phyloP scores from a whole-genome alignment of 805 yeast species.

The Naumovozyma baii region DNA sequence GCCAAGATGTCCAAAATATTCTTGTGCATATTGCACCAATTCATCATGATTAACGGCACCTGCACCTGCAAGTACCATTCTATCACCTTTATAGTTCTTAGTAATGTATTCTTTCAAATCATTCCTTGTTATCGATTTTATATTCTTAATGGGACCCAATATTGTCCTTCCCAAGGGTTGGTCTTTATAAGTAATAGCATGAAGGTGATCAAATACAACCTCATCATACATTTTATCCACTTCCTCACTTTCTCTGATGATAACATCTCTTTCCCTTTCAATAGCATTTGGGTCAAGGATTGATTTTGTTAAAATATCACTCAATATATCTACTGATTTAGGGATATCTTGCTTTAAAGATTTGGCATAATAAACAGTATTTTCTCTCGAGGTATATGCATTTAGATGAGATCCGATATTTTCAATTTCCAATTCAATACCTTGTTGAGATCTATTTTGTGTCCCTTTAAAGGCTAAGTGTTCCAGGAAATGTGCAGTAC shows the following conservation, averaged over 20 bases:
- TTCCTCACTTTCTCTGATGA: constrained; percentile 92
- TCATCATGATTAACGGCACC: constrained; percentile 88
- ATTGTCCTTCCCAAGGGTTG: constrained; percentile 96
- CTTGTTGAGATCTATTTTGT: constrained; percentile 62
- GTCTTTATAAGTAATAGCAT: constrained; percentile 78
- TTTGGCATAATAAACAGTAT: constrained; percentile 93
- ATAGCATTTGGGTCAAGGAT: constrained; percentile 74
- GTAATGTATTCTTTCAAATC: constrained; percentile 74
- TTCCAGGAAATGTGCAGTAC: constrained; percentile 96
- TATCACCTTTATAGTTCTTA: constrained; percentile 85
- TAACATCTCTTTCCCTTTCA: constrained; percentile 93
- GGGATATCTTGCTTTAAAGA: constrained; percentile 73
- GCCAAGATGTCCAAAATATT: constrained; percentile 61
- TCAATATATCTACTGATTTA: constrained; percentile 73
- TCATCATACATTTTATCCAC: constrained; percentile 98
- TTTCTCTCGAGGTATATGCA: constrained; percentile 97
- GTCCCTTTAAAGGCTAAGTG: constrained; percentile 97
- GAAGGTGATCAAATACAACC: constrained; percentile 93
- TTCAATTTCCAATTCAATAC: constrained; percentile 86
- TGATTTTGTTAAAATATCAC: constrained; percentile 83
- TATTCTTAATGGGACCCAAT: constrained; percentile 86
- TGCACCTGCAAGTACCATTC: constrained; percentile 97
- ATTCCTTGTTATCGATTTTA: constrained; percentile 62
- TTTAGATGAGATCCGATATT: constrained; percentile 94
- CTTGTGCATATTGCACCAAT: constrained; percentile 65